Conservation (phyloP, 164 flowering plant species). For the Pachysandra terminalis region DNA sequence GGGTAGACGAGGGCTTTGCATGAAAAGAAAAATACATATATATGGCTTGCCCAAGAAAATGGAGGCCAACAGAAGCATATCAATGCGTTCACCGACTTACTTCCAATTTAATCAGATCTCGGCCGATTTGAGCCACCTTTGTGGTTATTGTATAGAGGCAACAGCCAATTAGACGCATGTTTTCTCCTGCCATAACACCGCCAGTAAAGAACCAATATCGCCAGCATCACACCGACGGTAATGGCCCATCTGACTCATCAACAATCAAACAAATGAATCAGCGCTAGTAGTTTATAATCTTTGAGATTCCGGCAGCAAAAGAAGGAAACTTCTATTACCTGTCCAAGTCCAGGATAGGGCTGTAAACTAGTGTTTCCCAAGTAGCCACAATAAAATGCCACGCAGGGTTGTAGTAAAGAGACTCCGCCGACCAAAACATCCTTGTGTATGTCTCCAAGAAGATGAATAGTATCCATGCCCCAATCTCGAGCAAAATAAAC, state of each 20-base stretch:
- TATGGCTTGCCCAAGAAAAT: neutral
- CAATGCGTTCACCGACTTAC: neutral
- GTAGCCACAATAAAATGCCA: slow-evolving; percentile 90
- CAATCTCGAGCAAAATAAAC: slow-evolving; percentile 79
- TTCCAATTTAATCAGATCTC: slow-evolving; percentile 60
- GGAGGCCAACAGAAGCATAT: neutral
- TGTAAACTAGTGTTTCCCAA: slow-evolving; percentile 95
- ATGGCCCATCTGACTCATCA: slow-evolving; percentile 78
- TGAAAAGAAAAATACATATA: neutral
- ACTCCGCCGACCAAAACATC: slow-evolving; percentile 96
- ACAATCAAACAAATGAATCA: neutral
- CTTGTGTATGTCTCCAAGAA: slow-evolving; percentile 96
- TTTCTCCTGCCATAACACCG: slow-evolving; percentile 79
- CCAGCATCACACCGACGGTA: slow-evolving; percentile 47
- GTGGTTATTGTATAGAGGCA: slow-evolving; percentile 65
- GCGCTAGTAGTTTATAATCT: neutral
- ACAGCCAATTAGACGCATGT: slow-evolving; percentile 47
- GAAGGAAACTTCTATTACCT: slow-evolving; percentile 43
- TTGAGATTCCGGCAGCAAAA: neutral
- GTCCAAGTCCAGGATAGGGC: slow-evolving; percentile 93
- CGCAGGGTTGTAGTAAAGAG: slow-evolving; percentile 90
- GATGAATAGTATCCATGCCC: slow-evolving; percentile 88
- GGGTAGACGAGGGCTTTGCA: neutral
- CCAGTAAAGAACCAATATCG: slow-evolving; percentile 62
- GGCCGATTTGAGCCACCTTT: slow-evolving; percentile 44